phyloP scores from a whole-genome alignment of 2,329 filamentous ascomycete genomes.

The Colletotrichum plurivorum region DNA sequence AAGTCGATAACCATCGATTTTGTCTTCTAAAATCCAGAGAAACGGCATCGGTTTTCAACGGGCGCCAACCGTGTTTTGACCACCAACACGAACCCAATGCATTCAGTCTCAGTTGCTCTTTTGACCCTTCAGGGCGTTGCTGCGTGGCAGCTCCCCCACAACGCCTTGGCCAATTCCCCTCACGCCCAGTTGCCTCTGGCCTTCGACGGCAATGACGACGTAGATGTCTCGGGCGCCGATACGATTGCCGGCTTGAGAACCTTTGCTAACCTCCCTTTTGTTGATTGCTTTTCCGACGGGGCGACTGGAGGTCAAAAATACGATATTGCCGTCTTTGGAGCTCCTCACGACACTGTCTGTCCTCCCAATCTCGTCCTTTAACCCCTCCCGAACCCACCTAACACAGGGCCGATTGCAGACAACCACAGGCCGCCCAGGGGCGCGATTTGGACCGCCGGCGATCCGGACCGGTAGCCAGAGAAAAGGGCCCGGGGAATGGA shows the following conservation, averaged over 20 bases:
- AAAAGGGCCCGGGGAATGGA: slow-evolving; percentile 42
- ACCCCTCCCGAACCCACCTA: background rate
- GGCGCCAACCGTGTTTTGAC: too few species aligned
- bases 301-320: slow-evolving; percentile 33
- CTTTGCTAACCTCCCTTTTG: slow-evolving; percentile 45
- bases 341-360: slow-evolving; percentile 48
- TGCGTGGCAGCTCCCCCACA: slow-evolving; percentile 36
- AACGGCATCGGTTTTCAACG: too few species aligned
- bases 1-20: too few species aligned
- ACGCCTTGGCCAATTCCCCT: slow-evolving; percentile 8
- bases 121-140: background rate
- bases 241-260: slow-evolving; percentile 42
- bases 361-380: background rate
- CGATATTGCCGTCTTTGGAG: slow-evolving; percentile 49
- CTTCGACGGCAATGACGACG: slow-evolving; percentile 30
- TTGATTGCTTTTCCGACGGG: slow-evolving; percentile 45
- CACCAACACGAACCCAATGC: background rate
- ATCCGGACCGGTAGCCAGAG: slow-evolving; percentile 47
- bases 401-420: slow-evolving; percentile 18
- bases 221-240: slow-evolving; percentile 37
- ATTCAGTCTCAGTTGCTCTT: background rate
- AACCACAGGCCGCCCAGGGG: slow-evolving; percentile 46
- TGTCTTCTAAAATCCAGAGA: too few species aligned
- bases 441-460: slow-evolving; percentile 47
- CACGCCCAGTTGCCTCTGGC: slow-evolving; percentile 40